Base-by-base conservation (phyloP, 1,284 basidiomycete species). In the Pseudozyma thailandica region DNA sequence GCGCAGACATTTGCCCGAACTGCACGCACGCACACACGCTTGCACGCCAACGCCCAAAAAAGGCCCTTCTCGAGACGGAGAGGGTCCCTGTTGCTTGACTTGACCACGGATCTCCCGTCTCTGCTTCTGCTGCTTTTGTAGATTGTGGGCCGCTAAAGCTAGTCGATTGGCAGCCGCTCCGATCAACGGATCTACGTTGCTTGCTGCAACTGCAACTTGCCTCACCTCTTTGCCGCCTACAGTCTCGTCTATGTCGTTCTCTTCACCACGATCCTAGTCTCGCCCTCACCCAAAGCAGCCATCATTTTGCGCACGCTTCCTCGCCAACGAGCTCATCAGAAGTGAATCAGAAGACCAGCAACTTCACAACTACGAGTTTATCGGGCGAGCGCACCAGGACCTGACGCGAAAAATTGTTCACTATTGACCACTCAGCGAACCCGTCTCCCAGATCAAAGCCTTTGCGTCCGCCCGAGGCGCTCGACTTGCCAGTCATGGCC, bases 401-500 rank as follows among this genome's bases (percentile, higher is more conserved):
- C n/a, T n/a, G n/a, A n/a, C n/a, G n/a, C n/a, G n/a, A n/a, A n/a
- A n/a, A n/a, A n/a, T n/a, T n/a, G n/a, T n/a, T n/a, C n/a, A n/a
- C n/a, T n/a, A n/a, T n/a, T n/a, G n/a, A n/a, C n/a, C n/a, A n/a
- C n/a, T n/a, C n/a, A n/a, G n/a, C n/a, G n/a, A n/a, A n/a, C n/a
- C n/a, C n/a, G n/a, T n/a, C n/a, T n/a, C n/a, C n/a, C n/a, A n/a
- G n/a, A n/a, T n/a, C n/a, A n/a, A n/a, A n/a, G n/a, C n/a, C n/a
- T n/a, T n/a, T n/a, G n/a, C n/a, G n/a, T 31, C 8, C 23, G 13
- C 12, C 13, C 27, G 10, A 30, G n/a, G 12, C 28, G 48, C 47
- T 16, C 16, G 7, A 16, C 12, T 35, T 45, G 35, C 33, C 26
- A 20, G 31, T 23, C 30, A 73, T 73, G 71, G 49, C 71, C 7